These are phyloP conservation scores for Pichia inconspicua DNA, from an alignment of 1,139 yeast genomes.

Conservation along the genomic window DNA sequence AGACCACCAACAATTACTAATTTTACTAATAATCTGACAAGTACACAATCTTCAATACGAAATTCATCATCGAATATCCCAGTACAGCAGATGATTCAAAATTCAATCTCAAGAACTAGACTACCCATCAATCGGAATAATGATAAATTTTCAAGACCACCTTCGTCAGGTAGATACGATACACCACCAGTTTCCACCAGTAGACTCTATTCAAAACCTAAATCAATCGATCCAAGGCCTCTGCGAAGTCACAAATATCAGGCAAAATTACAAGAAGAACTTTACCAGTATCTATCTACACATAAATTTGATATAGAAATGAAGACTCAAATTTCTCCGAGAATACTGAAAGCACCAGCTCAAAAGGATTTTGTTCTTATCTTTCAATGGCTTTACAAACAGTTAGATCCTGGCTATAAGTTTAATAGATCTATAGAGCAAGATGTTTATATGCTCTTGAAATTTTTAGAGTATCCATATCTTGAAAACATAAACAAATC, in stretches of 20 bases:
- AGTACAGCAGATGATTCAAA: constrained; percentile 23
- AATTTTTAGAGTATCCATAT: constrained; percentile 68
- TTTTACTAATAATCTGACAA: background rate
- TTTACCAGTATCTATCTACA: constrained; percentile 53
- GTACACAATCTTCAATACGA: constrained; percentile 4
- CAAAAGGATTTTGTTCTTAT: constrained; percentile 77
- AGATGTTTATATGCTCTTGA: constrained; percentile 65
- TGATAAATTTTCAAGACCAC: background rate
- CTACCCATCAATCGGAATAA: constrained; percentile 1
- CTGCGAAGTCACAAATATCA: constrained; percentile 67
- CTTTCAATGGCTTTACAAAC: constrained; percentile 71
- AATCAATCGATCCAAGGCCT: constrained; percentile 59
- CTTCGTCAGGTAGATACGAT: background rate
- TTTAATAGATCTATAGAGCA: constrained; percentile 65
- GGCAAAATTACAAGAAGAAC: constrained; percentile 52
- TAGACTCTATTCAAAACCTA: constrained; percentile 7
- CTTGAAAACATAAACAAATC: constrained; percentile 73
- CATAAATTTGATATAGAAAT: constrained; percentile 68
- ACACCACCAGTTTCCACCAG: constrained; percentile 9
- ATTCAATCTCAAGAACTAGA: constrained; percentile 20
- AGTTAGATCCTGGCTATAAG: constrained; percentile 71
- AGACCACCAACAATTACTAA: constrained; percentile 5
- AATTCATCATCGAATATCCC: constrained; percentile 7
- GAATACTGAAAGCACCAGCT: constrained; percentile 69
- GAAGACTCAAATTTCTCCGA: constrained; percentile 59